These are phyloP conservation scores for Solioccasus polychromus DNA, from an alignment of 768 basidiomycete species.

Conservation along the genomic window DNA sequence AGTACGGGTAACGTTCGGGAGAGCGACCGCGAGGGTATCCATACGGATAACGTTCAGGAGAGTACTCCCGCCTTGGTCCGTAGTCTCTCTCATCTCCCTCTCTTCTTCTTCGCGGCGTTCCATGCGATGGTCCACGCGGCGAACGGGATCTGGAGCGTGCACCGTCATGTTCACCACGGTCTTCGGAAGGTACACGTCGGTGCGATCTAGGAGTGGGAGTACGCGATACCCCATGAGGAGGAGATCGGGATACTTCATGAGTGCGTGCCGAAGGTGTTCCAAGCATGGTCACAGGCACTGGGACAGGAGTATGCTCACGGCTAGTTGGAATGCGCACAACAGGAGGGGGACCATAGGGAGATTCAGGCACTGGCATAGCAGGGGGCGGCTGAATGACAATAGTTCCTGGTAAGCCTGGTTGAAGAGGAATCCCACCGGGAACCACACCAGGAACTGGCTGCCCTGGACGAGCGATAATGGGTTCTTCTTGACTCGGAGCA, in stretches of 20 bases:
- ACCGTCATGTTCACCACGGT: background rate
- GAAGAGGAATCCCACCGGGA: slow-evolving; percentile 5
- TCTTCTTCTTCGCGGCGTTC: too few relatives aligned
- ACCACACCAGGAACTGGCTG: slow-evolving; percentile 4
- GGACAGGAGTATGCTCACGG: slow-evolving; percentile 23
- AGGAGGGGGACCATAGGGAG: slow-evolving; percentile 11
- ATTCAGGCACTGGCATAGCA: background rate
- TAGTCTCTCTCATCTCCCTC: too few relatives aligned
- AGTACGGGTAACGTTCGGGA: too few relatives aligned
- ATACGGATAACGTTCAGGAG: too few relatives aligned
- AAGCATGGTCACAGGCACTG: slow-evolving; percentile 17
- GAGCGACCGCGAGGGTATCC: too few relatives aligned
- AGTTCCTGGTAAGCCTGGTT: background rate
- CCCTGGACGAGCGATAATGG: slow-evolving; percentile 3
- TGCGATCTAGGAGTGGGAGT: slow-evolving; percentile 4
- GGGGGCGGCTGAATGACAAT: slow-evolving; percentile 21
- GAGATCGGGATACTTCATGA: slow-evolving; percentile 2
- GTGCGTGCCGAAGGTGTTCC: slow-evolving; percentile 10
- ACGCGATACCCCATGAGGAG: slow-evolving; percentile 9
- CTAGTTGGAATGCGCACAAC: slow-evolving; percentile 13
- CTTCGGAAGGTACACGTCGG: background rate
- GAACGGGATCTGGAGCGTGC: too few relatives aligned
- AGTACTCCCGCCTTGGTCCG: too few relatives aligned
- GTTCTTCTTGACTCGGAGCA: background rate
- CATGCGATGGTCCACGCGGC: too few relatives aligned